Evolutionary conservation across 257 asterid genomes (phyloP), one percentile per base, ranked within the genome.

Genomic region (Ehretia macrophylla): DNA sequence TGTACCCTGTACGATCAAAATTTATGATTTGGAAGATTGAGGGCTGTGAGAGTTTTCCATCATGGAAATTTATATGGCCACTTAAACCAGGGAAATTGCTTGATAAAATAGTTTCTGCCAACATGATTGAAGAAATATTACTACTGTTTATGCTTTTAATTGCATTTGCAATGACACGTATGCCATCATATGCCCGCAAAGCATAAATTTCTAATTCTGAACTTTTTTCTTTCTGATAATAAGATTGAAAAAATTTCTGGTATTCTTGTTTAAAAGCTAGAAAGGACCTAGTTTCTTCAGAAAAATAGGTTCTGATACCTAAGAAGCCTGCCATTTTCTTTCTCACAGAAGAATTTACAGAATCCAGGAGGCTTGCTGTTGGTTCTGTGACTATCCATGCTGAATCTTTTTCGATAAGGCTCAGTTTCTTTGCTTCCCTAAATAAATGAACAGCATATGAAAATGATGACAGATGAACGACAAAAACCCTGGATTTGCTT

Each of bases 381-480:
- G 74, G 50, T 32, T 75, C 69, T 13, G 69, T 51, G 52, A 78
- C 27, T 58, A 78, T 74, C 84, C 84, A 78, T 6, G 45, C 84
- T 4, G 76, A 75, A 17, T 74, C 81, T 75, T 64, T 71, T 11
- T 70, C 74, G 64, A 74, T 62, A 14, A 78, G 54, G 39, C 68
- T 72, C 19, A 50, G 19, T 50, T 51, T 35, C 59, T 71, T 75
- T 32, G 84, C 76, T 50, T 78, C 78, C 56, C 56, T 68, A 50
- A 78, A 75, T 35, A 78, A 38, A 38, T 21, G 61, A 21, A 6
- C 32, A 5, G 76, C 76, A 11, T 55, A 21, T 22, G 76, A 14
- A 37, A 65, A 17, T 32, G 84, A 71, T 44, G 75, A 51, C 22
- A 55, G 68, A 50, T 74, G 79, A 47, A 71, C 69, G 0, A 78